Evolutionary conservation across 169 alveolate species (phyloP), one percentile per base, ranked within the genome.

Genomic region (Plasmodium inui): DNA sequence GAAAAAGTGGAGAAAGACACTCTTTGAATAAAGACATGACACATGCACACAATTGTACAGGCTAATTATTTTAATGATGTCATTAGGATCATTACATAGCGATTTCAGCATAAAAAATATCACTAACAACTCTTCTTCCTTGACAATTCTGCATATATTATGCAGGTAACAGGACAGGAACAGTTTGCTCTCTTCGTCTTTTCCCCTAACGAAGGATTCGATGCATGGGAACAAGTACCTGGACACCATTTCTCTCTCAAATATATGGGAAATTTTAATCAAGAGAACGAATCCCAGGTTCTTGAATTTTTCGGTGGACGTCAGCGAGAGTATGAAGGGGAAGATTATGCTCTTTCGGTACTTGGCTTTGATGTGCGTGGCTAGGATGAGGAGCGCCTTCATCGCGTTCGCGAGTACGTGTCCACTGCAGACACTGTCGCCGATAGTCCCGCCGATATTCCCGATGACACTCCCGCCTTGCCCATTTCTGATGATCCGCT

Each of bases 31-130:
- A 61, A 78, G 30, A 37, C 61, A 46, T 10, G 90, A 79, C 8
- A 89, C 44, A 78, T 89, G 94, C 44, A 81, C 82, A 89, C 90
- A 89, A 71, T 89, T 89, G 82, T 37, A 89, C 28, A 89, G 79
- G 72, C 82, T 79, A 34, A 89, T 89, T 22, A 89, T 89, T 89
- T 89, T 89, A n/a, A 89, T 39, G 9, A 34, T 61, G 55, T 89
- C 94, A 78, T 70, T 79, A 55, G 71, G 41, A 79, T 89, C 89
- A 79, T 79, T 79, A 79, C 94, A 79, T 57, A 89, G 41, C n/a
- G 50, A 22, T 41, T 53, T 79, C 8, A 89, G 50, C 3, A 89
- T 26, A 79, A 57, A 17, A 55, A 79, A 80, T 26, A 61, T 57
- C 7, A 34, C 14, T 79, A 37, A 1, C 32, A 89, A 61, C 28